Evolutionary conservation across 2,329 filamentous ascomycete species (phyloP), one percentile per base, ranked within the genome.

Genomic region (Colletotrichum ledebouriae): DNA sequence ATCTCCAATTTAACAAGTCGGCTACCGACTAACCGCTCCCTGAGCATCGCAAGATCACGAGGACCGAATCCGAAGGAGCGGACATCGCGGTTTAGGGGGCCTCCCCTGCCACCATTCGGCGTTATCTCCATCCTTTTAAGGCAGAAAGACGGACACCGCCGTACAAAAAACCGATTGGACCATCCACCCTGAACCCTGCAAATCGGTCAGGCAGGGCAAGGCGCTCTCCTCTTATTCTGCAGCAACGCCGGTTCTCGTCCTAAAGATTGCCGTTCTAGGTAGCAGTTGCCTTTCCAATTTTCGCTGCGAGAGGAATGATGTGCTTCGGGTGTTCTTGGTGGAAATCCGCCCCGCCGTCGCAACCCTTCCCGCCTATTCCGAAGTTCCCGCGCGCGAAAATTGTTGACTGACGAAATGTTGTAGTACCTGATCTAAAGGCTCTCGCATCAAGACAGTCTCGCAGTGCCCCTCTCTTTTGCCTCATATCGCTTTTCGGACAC

Each of bases 321-420:
- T 65, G 52, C 52, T 49, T 59, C 17, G 41, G 52, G n/a, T 39
- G 37, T 39, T 17, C 55, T 47, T 55, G 61, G 47, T 47, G 42
- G 47, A 67, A 44, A 49, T 50, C 17, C 49, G 10, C 49, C 49
- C 47, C 25, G 49, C 34, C 44, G 34, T 34, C 42, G 33, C 50
- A 33, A 17, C 34, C n/a, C n/a, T 52, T 33, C 60, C 66, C 56
- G 55, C 33, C 62, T 61, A 60, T 69, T 55, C 66, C 61, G 61
- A 59, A 69, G 59, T 56, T 65, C 61, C 66, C 66, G 66, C 66
- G 65, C 61, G 66, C 47, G 53, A 60, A 33, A 62, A 50, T 29
- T 29, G 5, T 29, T 29, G 25, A 50, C 9, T 64, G 59, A 50
- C 15, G 50, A 57, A 50, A 42, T 61, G 39, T 50, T 33, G 47